Base-by-base conservation (phyloP, 495 filamentous ascomycete species). In the Podospora australis region DNA sequence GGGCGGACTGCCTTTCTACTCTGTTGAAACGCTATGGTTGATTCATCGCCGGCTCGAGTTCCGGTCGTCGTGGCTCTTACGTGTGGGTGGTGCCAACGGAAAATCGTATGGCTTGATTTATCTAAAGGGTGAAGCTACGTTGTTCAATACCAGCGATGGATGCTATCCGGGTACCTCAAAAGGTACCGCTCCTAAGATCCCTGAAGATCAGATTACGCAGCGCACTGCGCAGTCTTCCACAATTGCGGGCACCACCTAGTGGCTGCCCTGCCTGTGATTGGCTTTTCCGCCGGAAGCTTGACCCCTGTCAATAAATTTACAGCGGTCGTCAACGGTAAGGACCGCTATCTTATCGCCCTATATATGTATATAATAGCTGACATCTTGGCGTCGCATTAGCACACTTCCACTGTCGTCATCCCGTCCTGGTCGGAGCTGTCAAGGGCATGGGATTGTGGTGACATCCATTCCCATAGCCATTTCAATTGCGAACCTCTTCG, bases 41-140 rank as follows among this genome's bases (percentile, higher is more conserved):
- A 56, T 28, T 59, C 60, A 64, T 64, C 55, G 55, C 60, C 50
- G 53, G 51, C 44, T 41, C 29, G 36, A 14, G 13, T 19, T 42
- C 25, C 34, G 30, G 21, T 28, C 13, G 46, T 39, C 23, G 1
- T 10, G 23, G 13, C 21, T 25, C 10, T 11, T 36, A 8, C 11
- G 8, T 17, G 44, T 21, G 19, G 16, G n/a, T 17, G 10, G 17
- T 29, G 29, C 21, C 20, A 6, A 6, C 6, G 38, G 19, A 8
- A 28, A 17, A 16, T 16, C 3, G 25, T 43, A 16, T 19, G 21
- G 10, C n/a, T n/a, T 25, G n/a, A 10, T 14, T 40, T 4, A 8
- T 11, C 19, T 16, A 11, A 17, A 10, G 23, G 20, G 34, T 26
- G 36, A 49, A 28, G 36, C 36, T 43, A 49, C 47, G 34, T 36